Percentiles rank a stretch among this genome's conserved stretches.
These are phyloP conservation scores for Lactifluus subvellereus DNA, from an alignment of 768 basidiomycete species.

Conservation along the genomic window DNA sequence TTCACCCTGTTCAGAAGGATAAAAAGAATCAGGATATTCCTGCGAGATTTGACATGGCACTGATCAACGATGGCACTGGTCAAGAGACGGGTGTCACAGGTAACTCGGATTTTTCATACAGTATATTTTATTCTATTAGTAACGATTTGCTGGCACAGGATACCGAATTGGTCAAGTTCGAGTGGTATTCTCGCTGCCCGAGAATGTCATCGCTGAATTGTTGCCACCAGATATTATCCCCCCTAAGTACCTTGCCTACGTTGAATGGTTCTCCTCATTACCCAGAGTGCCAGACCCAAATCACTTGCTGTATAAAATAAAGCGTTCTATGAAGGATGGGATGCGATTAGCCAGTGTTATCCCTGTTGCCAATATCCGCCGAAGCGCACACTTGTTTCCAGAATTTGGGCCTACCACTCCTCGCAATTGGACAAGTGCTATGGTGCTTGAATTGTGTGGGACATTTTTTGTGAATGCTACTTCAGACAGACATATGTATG, in stretches of 20 bases:
- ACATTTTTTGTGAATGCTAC: neutral
- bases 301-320: neutral
- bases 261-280: conserved; percentile 2
- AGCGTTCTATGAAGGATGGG: neutral
- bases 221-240: neutral
- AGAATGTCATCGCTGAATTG: too few species aligned
- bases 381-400: neutral
- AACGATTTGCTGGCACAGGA: too few species aligned
- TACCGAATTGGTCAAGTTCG: too few species aligned
- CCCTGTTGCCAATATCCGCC: neutral
- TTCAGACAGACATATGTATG: neutral
- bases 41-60: too few species aligned
- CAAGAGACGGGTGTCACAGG: too few species aligned
- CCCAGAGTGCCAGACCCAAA: neutral
- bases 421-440: neutral
- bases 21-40: too few species aligned
- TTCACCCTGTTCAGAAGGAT: too few species aligned
- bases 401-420: neutral
- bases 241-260: neutral
- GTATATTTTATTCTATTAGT: too few species aligned
- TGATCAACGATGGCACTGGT: too few species aligned
- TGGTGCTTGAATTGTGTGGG: neutral
- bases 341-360: neutral
- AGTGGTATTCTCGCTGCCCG: too few species aligned
- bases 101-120: too few species aligned